Percentiles rank a stretch among this genome's conserved stretches.
Conservation (phyloP, 306 rosid species). For the Albizia julibrissin region DNA sequence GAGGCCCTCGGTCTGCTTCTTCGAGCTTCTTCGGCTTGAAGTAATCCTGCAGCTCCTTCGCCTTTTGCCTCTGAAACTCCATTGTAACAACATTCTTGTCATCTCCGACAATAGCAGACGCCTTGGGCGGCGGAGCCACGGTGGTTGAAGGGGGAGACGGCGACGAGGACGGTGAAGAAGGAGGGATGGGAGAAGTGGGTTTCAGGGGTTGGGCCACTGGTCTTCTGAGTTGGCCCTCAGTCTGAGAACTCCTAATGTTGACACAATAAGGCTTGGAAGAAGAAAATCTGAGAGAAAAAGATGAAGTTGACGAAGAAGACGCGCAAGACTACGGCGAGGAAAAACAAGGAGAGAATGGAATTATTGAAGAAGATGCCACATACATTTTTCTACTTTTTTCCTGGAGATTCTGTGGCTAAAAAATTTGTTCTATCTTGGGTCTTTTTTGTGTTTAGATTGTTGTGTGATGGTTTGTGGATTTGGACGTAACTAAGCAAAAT, state of each 20-base stretch:
- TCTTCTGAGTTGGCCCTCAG: constrained; percentile 93
- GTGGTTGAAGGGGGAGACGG: constrained; percentile 23
- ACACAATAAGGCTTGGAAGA: constrained; percentile 46
- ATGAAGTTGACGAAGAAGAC: constrained; percentile 49
- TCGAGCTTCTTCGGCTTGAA: constrained; percentile 92
- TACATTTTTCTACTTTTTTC: constrained; percentile 55
- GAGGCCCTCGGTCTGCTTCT: constrained; percentile 72
- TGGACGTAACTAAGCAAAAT: constrained; percentile 47
- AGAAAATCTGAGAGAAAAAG: constrained; percentile 44
- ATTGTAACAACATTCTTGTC: constrained; percentile 61
- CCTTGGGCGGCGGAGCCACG: constrained; percentile 30
- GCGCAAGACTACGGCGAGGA: constrained; percentile 51
- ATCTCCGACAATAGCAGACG: constrained; percentile 33
- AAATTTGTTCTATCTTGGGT: not conserved
- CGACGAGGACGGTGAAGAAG: constrained; percentile 34
- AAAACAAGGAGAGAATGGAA: constrained; percentile 61
- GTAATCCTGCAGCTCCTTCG: constrained; percentile 94
- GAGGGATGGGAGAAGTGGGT: constrained; percentile 65
- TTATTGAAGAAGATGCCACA: constrained; percentile 55
- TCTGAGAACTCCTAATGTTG: constrained; percentile 66
- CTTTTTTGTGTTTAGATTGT: not conserved
- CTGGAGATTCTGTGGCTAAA: not conserved
- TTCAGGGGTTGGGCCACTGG: constrained; percentile 76
- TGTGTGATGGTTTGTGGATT: constrained; percentile 34
- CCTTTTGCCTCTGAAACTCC: constrained; percentile 96